Evolutionary conservation across 805 yeast genomes (phyloP).

Genomic region (Saturnispora sekii): DNA sequence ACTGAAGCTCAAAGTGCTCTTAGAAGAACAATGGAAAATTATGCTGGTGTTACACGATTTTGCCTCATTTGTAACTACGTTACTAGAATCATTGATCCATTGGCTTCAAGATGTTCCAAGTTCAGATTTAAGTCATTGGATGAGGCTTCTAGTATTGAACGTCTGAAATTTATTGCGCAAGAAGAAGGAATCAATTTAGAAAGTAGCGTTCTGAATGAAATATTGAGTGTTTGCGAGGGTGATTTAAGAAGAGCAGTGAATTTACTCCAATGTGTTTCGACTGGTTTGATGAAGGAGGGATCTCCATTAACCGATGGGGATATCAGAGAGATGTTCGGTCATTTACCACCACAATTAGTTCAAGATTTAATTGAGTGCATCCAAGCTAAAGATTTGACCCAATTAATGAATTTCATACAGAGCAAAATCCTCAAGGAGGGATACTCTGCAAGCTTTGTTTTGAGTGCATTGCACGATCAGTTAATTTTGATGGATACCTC

Average conservation of each 20-base stretch:
- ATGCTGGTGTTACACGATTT: conserved; percentile 83
- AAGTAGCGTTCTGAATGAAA: conserved; percentile 47
- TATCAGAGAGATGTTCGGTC: conserved; percentile 27
- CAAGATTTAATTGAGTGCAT: conserved; percentile 14
- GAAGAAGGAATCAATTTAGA: conserved; percentile 33
- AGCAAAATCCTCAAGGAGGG: conserved; percentile 24
- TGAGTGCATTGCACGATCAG: conserved; percentile 25
- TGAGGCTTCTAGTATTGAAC: conserved; percentile 53
- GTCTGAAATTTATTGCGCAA: conserved; percentile 55
- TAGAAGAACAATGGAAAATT: conserved; percentile 88
- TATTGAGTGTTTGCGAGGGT: conserved; percentile 71
- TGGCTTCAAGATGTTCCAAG: conserved; percentile 93
- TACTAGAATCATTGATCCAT: conserved; percentile 91
- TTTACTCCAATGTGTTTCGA: conserved; percentile 73
- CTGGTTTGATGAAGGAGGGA: conserved; percentile 29
- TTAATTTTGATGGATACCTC: conserved; percentile 25
- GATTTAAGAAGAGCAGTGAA: conserved; percentile 93
- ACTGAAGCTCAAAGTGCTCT: conserved; percentile 92
- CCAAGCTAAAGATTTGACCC: conserved; percentile 17
- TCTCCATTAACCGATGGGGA: conserved; percentile 13
- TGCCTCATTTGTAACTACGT: conserved; percentile 94
- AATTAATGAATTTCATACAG: conserved; percentile 20
- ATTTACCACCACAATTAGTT: conserved; percentile 19
- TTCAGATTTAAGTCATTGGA: conserved; percentile 81
- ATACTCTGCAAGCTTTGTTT: conserved; percentile 24